Conservation (phyloP, 768 basidiomycete genomes). For the Trametes sanguinea region DNA sequence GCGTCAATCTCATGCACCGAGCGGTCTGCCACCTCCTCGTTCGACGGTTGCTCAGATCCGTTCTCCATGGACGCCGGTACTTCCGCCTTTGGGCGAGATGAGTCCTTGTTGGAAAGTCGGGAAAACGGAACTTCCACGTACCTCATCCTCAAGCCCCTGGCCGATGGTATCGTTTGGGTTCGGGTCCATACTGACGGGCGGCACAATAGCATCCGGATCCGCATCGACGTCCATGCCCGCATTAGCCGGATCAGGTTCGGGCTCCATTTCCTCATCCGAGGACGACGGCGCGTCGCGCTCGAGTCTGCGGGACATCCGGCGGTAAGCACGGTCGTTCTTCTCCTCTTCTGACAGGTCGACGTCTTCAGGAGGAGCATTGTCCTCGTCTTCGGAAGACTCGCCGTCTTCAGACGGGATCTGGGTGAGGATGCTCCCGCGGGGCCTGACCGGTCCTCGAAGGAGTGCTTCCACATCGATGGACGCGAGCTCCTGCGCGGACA, state of each 20-base stretch:
- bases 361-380: conserved; percentile 40
- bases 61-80: background rate
- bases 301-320: conserved; percentile 38
- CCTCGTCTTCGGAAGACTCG: conserved; percentile 36
- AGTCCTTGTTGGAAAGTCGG: background rate
- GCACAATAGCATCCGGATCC: conserved; percentile 34
- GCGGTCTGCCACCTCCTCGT: background rate
- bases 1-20: background rate
- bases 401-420: conserved; percentile 36
- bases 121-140: conserved; percentile 3
- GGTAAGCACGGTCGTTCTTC: conserved; percentile 31
- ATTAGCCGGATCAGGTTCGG: conserved; percentile 10
- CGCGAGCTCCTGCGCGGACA: conserved; percentile 6
- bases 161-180: conserved; percentile 40
- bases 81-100: background rate
- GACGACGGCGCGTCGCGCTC: conserved; percentile 26
- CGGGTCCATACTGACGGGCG: conserved; percentile 32
- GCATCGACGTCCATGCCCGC: conserved; percentile 1
- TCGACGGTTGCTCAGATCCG: background rate
- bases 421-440: conserved; percentile 31
- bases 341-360: conserved; percentile 42
- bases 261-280: conserved; percentile 34
- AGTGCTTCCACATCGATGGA: conserved; percentile 42
- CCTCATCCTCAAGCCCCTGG: conserved; percentile 32
- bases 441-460: conserved; percentile 42